These are phyloP conservation scores for Penicillium occitanis DNA, from an alignment of 2,329 filamentous ascomycete genomes.

Conservation along the genomic window DNA sequence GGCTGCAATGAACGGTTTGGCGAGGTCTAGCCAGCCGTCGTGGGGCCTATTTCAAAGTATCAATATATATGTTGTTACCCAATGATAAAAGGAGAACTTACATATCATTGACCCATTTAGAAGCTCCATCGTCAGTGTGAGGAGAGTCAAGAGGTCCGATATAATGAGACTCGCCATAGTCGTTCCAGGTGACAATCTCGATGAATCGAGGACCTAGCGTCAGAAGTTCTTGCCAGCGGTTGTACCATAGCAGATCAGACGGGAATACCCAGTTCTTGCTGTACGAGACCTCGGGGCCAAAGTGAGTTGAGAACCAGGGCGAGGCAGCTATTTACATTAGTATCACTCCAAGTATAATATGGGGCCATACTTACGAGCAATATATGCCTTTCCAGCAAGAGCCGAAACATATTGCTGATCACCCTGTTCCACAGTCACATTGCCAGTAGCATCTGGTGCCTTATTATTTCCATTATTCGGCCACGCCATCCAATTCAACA, in stretches of 20 bases:
- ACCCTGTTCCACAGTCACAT: conserved; percentile 43
- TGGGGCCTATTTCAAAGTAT: conserved; percentile 43
- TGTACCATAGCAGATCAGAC: conserved; percentile 47
- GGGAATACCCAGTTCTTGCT: conserved; percentile 56
- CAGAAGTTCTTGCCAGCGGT: conserved; percentile 47
- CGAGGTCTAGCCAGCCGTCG: conserved; percentile 55
- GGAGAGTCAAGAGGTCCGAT: conserved; percentile 50
- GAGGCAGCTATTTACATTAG: conserved; percentile 39
- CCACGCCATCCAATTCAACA: conserved; percentile 50
- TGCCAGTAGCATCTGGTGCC: conserved; percentile 45
- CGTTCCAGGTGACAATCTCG: conserved; percentile 51
- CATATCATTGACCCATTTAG: conserved; percentile 54
- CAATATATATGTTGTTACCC: not conserved
- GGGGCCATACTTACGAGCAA: conserved; percentile 44
- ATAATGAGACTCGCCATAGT: conserved; percentile 59
- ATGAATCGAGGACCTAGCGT: conserved; percentile 50
- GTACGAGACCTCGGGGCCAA: conserved; percentile 47
- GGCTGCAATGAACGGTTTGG: conserved; percentile 55
- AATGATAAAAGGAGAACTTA: conserved; percentile 26
- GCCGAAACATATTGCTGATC: conserved; percentile 39
- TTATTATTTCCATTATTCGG: conserved; percentile 49
- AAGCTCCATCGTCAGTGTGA: conserved; percentile 41
- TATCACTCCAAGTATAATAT: not conserved
- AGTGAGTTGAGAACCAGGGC: conserved; percentile 56
- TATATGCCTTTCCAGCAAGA: conserved; percentile 47